A percentile compares a stretch with the other conserved stretches of the same genome.
Conservation (phyloP, 208 protist species). For the Crithidia mellificae region DNA sequence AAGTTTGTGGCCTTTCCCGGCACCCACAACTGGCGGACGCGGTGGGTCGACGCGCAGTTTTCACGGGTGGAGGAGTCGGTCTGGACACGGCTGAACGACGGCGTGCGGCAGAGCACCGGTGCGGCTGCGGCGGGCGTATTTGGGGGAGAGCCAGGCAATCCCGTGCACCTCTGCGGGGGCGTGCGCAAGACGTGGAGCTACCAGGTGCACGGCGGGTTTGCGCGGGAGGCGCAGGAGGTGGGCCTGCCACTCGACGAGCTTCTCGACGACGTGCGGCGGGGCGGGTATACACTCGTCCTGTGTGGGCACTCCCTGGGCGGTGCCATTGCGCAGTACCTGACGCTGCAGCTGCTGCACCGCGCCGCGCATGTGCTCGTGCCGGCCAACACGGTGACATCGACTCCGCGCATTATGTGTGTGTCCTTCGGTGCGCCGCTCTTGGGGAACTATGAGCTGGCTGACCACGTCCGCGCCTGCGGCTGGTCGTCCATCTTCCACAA, state of each 20-base stretch:
- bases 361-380: conserved; percentile 29
- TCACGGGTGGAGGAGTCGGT: conserved; percentile 30
- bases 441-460: conserved; percentile 66
- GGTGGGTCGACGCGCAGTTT: conserved; percentile 49
- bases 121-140: too few relatives aligned
- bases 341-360: conserved; percentile 52
- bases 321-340: conserved; percentile 64
- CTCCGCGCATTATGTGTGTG: conserved; percentile 57
- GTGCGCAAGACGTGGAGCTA: conserved; percentile 58
- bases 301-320: conserved; percentile 84
- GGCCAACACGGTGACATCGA: conserved; percentile 18
- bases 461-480: conserved; percentile 52
- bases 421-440: conserved; percentile 72
- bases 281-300: conserved; percentile 69
- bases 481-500: conserved; percentile 70
- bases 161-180: conserved; percentile 38
- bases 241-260: conserved; percentile 49
- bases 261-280: conserved; percentile 45
- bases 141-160: too few relatives aligned
- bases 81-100: conserved; percentile 49
- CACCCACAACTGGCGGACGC: conserved; percentile 81
- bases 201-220: conserved; percentile 66
- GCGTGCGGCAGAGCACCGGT: conserved; percentile 13
- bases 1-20: conserved; percentile 82
- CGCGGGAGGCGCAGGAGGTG: conserved; percentile 58